Conservation (phyloP, 2,329 filamentous ascomycete species). For the Zopfia rhizophila region DNA sequence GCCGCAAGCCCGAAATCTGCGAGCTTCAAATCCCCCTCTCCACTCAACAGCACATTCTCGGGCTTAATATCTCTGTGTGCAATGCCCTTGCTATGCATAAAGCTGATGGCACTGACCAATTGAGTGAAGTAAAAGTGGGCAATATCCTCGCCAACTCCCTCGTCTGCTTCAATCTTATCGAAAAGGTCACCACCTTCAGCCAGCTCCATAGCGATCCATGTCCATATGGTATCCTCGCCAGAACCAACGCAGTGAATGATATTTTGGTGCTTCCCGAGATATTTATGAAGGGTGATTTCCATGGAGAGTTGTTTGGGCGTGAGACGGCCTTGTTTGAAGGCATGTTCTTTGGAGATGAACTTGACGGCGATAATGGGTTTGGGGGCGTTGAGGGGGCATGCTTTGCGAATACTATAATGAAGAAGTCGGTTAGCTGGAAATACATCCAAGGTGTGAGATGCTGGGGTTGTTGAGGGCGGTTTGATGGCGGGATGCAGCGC, state of each 20-base stretch:
- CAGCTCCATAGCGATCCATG: constrained; percentile 98
- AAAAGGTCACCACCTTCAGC: constrained; percentile 96
- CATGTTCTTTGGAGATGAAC: constrained; percentile 98
- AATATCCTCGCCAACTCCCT: constrained; percentile 92
- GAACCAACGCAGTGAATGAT: constrained; percentile 92
- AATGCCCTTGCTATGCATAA: constrained; percentile 95
- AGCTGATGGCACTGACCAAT: constrained; percentile 87
- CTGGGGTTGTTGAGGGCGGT: not conserved
- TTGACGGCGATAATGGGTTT: constrained; percentile 94
- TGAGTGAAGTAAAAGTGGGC: constrained; percentile 97
- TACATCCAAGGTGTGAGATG: not conserved
- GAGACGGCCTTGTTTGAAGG: constrained; percentile 86
- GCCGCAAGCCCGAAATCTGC: constrained; percentile 97
- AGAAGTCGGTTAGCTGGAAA: constrained; percentile 12
- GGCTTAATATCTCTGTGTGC: constrained; percentile 82
- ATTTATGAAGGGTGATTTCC: constrained; percentile 89
- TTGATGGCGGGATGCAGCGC: constrained; percentile 1
- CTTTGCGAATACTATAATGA: constrained; percentile 84
- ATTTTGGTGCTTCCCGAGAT: constrained; percentile 89
- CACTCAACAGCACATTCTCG: constrained; percentile 92
- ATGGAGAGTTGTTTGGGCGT: constrained; percentile 89
- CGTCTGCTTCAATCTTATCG: constrained; percentile 99
- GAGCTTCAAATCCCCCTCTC: constrained; percentile 87
- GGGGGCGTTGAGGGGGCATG: constrained; percentile 74
- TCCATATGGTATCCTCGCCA: constrained; percentile 86